Percentiles rank a stretch among this genome's conserved stretches.
These are phyloP conservation scores for Paraphaeosphaeria sporulosa DNA, from an alignment of 2,329 filamentous ascomycete species.

Conservation along the genomic window DNA sequence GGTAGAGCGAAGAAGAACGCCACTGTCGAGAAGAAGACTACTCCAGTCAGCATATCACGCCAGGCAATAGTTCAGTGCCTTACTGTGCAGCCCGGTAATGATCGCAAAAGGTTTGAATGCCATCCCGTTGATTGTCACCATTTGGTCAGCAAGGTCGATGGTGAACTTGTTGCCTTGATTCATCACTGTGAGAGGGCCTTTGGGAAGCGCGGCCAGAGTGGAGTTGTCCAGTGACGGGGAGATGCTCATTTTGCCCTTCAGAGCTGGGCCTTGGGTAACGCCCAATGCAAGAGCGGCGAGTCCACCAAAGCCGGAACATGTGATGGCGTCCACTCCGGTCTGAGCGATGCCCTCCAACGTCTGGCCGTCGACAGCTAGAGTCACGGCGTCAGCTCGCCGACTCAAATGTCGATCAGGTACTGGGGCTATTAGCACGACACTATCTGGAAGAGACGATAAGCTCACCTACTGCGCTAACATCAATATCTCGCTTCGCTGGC, in stretches of 20 bases:
- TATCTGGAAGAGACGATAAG: background rate
- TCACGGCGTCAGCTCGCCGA: conserved; percentile 15
- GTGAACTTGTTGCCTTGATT: conserved; percentile 36
- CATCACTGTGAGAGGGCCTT: conserved; percentile 31
- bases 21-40: conserved; percentile 31
- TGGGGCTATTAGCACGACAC: conserved; percentile 13
- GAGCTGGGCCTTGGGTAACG: conserved; percentile 22
- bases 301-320: conserved; percentile 38
- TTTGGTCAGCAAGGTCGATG: conserved; percentile 26
- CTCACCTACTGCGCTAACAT: conserved; percentile 25
- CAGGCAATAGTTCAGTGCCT: background rate
- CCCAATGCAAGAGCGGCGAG: conserved; percentile 30
- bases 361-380: conserved; percentile 28
- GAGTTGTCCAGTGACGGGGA: conserved; percentile 26
- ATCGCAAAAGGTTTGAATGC: conserved; percentile 25
- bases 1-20: conserved; percentile 38
- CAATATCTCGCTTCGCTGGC: conserved; percentile 14
- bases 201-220: conserved; percentile 27
- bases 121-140: conserved; percentile 33
- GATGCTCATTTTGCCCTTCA: conserved; percentile 14
- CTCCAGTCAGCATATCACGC: background rate
- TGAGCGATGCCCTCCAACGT: conserved; percentile 31
- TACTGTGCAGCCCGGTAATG: conserved; percentile 35
- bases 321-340: conserved; percentile 26
- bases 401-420: conserved; percentile 21